Evolutionary conservation across 768 basidiomycete species (phyloP).

Genomic region (Mycena capillaripes): DNA sequence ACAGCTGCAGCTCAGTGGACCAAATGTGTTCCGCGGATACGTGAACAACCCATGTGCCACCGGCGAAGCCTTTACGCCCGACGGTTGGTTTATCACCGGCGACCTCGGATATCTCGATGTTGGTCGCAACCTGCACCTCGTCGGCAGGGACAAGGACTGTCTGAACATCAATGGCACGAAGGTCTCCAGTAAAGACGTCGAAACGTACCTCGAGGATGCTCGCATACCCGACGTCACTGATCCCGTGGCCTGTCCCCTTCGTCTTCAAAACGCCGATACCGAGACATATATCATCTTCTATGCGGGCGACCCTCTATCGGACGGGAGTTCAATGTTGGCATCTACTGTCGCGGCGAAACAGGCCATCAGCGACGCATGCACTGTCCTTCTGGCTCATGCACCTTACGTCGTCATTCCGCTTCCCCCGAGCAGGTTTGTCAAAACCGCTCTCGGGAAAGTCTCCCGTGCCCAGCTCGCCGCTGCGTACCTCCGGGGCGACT

Average conservation of each 20-base stretch:
- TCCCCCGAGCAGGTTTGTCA: slow-evolving; percentile 52
- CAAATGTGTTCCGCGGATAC: slow-evolving; percentile 58
- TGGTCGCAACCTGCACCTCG: slow-evolving; percentile 49
- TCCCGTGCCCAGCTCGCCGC: slow-evolving; percentile 53
- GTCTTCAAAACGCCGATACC: slow-evolving; percentile 53
- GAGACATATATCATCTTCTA: slow-evolving; percentile 62
- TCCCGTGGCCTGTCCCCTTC: slow-evolving; percentile 54
- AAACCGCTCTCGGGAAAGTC: slow-evolving; percentile 62
- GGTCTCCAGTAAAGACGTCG: slow-evolving; percentile 53
- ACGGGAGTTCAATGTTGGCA: slow-evolving; percentile 36
- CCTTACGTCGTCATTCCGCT: slow-evolving; percentile 57
- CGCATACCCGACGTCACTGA: slow-evolving; percentile 49
- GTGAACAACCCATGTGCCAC: slow-evolving; percentile 65
- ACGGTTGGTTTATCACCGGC: slow-evolving; percentile 74
- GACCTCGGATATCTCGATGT: slow-evolving; percentile 62
- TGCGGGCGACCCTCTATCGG: slow-evolving; percentile 40
- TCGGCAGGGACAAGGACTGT: slow-evolving; percentile 58
- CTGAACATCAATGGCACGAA: slow-evolving; percentile 60
- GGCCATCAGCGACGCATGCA: slow-evolving; percentile 43
- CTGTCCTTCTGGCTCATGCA: slow-evolving; percentile 48
- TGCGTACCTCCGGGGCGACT: slow-evolving; percentile 52
- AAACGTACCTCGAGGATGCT: slow-evolving; percentile 54
- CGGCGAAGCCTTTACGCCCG: slow-evolving; percentile 56
- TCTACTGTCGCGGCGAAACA: slow-evolving; percentile 37
- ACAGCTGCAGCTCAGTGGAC: slow-evolving; percentile 57